Percentiles rank a stretch among this genome's conserved stretches.
These are phyloP conservation scores for Cladobotryum protrusum DNA, from an alignment of 2,329 filamentous ascomycete species.

Conservation along the genomic window DNA sequence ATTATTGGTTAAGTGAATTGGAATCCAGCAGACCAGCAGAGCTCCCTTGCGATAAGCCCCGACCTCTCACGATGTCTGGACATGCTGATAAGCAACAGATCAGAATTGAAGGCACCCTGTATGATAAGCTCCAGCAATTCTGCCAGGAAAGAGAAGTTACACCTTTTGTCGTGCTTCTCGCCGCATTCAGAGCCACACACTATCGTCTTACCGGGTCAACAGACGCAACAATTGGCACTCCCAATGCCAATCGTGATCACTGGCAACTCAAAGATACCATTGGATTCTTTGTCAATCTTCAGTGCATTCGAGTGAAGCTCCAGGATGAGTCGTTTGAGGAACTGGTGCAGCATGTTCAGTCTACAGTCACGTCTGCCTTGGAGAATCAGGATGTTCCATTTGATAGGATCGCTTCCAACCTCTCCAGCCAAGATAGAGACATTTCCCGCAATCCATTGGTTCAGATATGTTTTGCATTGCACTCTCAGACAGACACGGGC, in stretches of 20 bases:
- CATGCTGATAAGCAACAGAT: conserved; percentile 7
- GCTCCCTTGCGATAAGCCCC: conserved; percentile 13
- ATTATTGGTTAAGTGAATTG: conserved; percentile 19
- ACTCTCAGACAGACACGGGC: conserved; percentile 11
- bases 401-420: conserved; percentile 12
- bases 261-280: conserved; percentile 16
- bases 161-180: conserved; percentile 14
- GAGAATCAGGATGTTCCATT: conserved; percentile 19
- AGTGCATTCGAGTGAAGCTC: conserved; percentile 19
- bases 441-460: conserved; percentile 8
- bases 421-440: conserved; percentile 11
- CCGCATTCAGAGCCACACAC: conserved; percentile 21
- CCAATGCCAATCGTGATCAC: conserved; percentile 15
- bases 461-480: conserved; percentile 16
- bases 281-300: conserved; percentile 22
- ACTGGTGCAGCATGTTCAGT: conserved; percentile 13
- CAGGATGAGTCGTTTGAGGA: conserved; percentile 12
- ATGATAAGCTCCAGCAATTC: conserved; percentile 10
- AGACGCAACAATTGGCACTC: conserved; percentile 19
- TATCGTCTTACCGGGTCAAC: conserved; percentile 20
- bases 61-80: conserved; percentile 14
- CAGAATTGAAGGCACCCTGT: conserved; percentile 8
- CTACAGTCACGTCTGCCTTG: conserved; percentile 8
- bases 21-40: conserved; percentile 13
- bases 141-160: conserved; percentile 9